These are phyloP conservation scores for Pythium utonaiense DNA, from an alignment of 352 stramenopile genomes.

Conservation along the genomic window DNA sequence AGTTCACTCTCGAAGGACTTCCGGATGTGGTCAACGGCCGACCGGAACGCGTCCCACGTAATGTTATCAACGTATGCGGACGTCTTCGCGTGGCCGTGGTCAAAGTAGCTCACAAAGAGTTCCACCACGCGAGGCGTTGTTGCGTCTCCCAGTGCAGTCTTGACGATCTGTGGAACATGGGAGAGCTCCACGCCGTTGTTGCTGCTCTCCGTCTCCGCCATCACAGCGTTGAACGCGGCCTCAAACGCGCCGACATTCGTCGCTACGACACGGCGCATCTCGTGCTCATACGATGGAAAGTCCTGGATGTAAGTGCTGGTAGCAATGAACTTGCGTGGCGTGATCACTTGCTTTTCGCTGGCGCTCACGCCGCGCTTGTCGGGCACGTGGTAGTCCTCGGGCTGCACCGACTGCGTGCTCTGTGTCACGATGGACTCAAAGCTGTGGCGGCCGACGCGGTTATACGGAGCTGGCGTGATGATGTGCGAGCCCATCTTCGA, in stretches of 20 bases:
- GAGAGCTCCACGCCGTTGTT: conserved; percentile 48
- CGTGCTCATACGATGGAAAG: conserved; percentile 49
- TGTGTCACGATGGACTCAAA: conserved; percentile 55
- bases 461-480: conserved; percentile 49
- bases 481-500: conserved; percentile 72
- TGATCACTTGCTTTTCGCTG: conserved; percentile 31
- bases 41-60: conserved; percentile 45
- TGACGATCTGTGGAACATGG: conserved; percentile 46
- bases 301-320: conserved; percentile 63
- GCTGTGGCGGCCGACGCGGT: conserved; percentile 46
- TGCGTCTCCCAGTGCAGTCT: conserved; percentile 34
- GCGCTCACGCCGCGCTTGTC: conserved; percentile 55
- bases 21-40: conserved; percentile 38
- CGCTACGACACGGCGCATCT: conserved; percentile 37
- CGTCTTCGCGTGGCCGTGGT: conserved; percentile 29
- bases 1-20: conserved; percentile 40
- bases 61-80: conserved; percentile 38
- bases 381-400: conserved; percentile 58
- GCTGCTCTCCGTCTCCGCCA: conserved; percentile 21
- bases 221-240: conserved; percentile 37
- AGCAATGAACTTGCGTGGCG: conserved; percentile 53
- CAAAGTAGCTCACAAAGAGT: conserved; percentile 44
- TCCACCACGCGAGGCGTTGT: conserved; percentile 31
- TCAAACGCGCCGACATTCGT: conserved; percentile 38
- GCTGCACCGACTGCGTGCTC: conserved; percentile 38